These are phyloP conservation scores for Podospora bellae-mahoneyi DNA, from an alignment of 495 filamentous ascomycete genomes.

Conservation along the genomic window DNA sequence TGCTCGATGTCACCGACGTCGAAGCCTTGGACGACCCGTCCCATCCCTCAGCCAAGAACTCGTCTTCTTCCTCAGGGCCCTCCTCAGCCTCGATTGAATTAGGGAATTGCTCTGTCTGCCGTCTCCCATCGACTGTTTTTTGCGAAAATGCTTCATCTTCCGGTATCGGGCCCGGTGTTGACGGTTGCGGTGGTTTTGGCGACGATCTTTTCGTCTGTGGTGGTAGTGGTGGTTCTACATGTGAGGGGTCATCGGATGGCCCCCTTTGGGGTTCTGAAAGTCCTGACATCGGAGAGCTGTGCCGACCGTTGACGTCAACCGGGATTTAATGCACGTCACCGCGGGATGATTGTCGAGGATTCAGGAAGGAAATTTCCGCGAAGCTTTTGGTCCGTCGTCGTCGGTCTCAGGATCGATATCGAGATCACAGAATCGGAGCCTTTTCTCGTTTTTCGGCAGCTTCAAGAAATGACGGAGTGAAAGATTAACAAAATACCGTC, in stretches of 20 bases:
- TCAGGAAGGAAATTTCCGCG: no score
- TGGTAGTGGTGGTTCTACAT: no score
- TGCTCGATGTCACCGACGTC: conserved; percentile 40
- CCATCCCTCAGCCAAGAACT: conserved; percentile 26
- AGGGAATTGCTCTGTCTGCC: not conserved
- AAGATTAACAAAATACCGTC: not conserved
- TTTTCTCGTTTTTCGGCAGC: no score
- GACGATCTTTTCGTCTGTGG: not conserved
- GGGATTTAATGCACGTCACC: no score
- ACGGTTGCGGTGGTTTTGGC: not conserved
- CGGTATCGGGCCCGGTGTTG: not conserved
- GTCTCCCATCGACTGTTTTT: not conserved
- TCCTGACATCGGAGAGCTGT: not conserved
- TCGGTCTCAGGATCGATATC: no score
- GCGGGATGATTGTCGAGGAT: no score
- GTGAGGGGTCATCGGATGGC: no score
- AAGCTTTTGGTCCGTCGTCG: no score
- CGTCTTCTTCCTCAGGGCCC: conserved; percentile 21
- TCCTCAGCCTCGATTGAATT: conserved; percentile 20
- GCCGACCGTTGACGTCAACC: no score
- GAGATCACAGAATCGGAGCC: no score
- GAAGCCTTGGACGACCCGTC: conserved; percentile 29
- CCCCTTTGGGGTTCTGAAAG: not conserved
- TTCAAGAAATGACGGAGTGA: not conserved
- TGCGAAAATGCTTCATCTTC: conserved; percentile 4